These are phyloP conservation scores for Skeletonema marinoi DNA, from an alignment of 108 stramenopile species.

Conservation along the genomic window DNA sequence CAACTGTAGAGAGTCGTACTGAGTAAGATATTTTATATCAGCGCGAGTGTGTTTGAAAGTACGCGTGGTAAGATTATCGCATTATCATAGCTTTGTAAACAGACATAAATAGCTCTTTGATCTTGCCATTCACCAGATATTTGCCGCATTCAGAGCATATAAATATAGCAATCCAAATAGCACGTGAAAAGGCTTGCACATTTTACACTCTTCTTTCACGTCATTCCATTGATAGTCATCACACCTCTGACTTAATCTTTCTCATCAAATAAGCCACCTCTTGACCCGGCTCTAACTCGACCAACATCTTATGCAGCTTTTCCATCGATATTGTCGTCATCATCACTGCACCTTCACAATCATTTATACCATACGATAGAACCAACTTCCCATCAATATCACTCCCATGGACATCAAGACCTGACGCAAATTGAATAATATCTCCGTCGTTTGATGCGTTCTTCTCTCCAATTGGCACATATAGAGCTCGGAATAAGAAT, in stretches of 20 bases:
- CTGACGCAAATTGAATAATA: constrained; percentile 85
- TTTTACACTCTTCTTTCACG: no score
- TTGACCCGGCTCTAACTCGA: constrained; percentile 40
- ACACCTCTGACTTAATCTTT: not conserved
- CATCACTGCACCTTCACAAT: constrained; percentile 53
- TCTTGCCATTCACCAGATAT: no score
- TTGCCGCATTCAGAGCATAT: no score
- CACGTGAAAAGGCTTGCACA: no score
- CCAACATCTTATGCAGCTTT: constrained; percentile 33
- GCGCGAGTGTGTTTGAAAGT: no score
- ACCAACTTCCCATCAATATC: constrained; percentile 42
- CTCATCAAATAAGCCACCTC: constrained; percentile 71
- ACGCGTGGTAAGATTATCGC: no score
- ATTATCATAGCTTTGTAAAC: no score
- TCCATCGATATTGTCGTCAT: constrained; percentile 35
- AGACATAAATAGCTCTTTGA: no score
- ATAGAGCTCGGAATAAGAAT: constrained; percentile 57
- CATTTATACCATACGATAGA: constrained; percentile 54
- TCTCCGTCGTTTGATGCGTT: constrained; percentile 59
- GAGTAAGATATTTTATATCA: no score
- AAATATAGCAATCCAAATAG: no score
- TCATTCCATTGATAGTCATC: no score
- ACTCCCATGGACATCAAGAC: constrained; percentile 62
- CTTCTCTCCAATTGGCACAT: constrained; percentile 12
- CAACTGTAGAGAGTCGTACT: no score